Evolutionary conservation across 2,329 filamentous ascomycete genomes (phyloP), one percentile per base, ranked within the genome.

Genomic region (Xylogone sp.): DNA sequence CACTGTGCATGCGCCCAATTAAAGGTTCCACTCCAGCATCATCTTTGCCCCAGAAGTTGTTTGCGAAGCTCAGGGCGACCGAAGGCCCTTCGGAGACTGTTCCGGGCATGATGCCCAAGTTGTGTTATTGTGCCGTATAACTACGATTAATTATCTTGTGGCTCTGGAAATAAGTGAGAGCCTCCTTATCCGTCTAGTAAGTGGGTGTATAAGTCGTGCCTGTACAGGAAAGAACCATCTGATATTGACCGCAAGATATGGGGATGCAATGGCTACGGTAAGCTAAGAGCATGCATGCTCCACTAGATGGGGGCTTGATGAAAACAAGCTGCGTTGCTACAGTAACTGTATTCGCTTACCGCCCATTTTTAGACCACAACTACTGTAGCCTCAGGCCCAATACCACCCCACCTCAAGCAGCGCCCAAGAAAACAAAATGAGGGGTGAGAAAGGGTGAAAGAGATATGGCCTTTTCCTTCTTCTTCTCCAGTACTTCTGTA

Each of bases 11-110:
- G 65, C 94, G 93, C 69, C 93, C 90, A 24, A 99, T 80, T 65
- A 99, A 82, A 53, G 94, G 95, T 44, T 80, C 79, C 65, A 99
- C 92, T 68, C 94, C 95, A 48, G 93, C 94, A 77, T 99, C 94
- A 69, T 97, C 93, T 77, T 96, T 97, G 58, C 94, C 94, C 94
- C 94, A 99, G 72, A 99, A 99, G 70, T 99, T 99, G 75, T 99
- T 99, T 65, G 94, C 93, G 75, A 99, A 71, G 56, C 68, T 71
- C 55, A 71, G 55, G 27, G 66, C 56, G 24, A 69, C 66, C 42
- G 66, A 61, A n/a, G 67, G 67, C 29, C 62, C 62, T 53, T 68
- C 65, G 34, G 59, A 64, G 48, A 64, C 58, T 49, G 63, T 62
- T 54, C 57, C 63, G 45, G 63, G 62, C 65, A 65, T 65, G 42